Percentiles rank a stretch among this genome's conserved stretches.
phyloP scores from a whole-genome alignment of 495 filamentous ascomycete genomes.

The Xylaria castorea region DNA sequence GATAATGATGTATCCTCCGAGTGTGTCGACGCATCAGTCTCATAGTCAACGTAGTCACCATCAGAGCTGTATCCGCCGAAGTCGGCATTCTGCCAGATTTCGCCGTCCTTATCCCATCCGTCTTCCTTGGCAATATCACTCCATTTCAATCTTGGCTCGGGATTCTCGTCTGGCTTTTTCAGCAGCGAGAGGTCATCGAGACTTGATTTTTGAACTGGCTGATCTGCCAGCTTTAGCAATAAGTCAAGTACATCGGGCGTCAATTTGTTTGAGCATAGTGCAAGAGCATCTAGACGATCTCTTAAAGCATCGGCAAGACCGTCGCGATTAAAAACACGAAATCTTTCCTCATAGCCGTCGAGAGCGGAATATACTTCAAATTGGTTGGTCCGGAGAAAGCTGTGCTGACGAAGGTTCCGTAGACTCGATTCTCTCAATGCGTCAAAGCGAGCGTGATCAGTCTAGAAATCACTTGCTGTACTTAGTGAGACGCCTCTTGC shows the following conservation, averaged over 20 bases:
- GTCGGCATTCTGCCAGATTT: conserved; percentile 80
- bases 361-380: conserved; percentile 80
- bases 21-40: conserved; percentile 42
- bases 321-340: conserved; percentile 78
- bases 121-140: conserved; percentile 76
- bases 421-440: conserved; percentile 57
- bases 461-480: conserved; percentile 43
- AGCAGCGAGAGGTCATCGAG: conserved; percentile 66
- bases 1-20: conserved; percentile 49
- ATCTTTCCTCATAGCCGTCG: conserved; percentile 87
- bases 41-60: conserved; percentile 51
- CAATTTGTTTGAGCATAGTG: conserved; percentile 61
- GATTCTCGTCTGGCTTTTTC: conserved; percentile 48
- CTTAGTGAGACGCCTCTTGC: conserved; percentile 12
- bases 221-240: conserved; percentile 80
- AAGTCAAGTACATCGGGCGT: conserved; percentile 81
- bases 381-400: conserved; percentile 80
- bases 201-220: conserved; percentile 72
- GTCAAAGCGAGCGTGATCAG: conserved; percentile 55
- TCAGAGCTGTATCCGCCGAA: conserved; percentile 73
- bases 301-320: conserved; percentile 78
- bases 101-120: conserved; percentile 69
- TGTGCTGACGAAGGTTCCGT: conserved; percentile 62
- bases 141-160: conserved; percentile 67
- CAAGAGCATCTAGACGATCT: conserved; percentile 65